phyloP scores from a whole-genome alignment of 768 basidiomycete species.

The Suillus discolor region DNA sequence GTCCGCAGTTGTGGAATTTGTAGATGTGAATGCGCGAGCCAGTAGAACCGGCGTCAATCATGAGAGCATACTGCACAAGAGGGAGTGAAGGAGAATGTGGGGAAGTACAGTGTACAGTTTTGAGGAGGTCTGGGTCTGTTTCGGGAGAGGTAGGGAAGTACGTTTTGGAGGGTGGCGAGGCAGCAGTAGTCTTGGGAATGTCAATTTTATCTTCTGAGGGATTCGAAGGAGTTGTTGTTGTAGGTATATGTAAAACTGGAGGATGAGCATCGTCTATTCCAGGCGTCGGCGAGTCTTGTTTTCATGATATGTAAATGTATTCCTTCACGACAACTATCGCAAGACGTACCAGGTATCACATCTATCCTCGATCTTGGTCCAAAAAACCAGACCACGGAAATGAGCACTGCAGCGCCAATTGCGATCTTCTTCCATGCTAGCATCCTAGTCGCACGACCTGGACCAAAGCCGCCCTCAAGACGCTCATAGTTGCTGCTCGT shows the following conservation, averaged over 20 bases:
- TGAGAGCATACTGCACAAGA: slow-evolving; percentile 90
- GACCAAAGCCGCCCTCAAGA: slow-evolving; percentile 63
- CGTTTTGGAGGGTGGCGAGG: slow-evolving; percentile 8
- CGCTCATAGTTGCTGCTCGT: slow-evolving; percentile 57
- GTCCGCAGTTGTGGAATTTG: slow-evolving; percentile 92
- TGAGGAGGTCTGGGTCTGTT: slow-evolving; percentile 71
- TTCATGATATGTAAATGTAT: slow-evolving; percentile 20
- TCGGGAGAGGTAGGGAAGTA: slow-evolving; percentile 57
- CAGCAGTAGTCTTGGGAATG: neutral
- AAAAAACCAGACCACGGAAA: slow-evolving; percentile 68
- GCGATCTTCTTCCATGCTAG: slow-evolving; percentile 69
- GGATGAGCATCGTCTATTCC: slow-evolving; percentile 28
- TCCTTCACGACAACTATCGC: slow-evolving; percentile 22
- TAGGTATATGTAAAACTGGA: slow-evolving; percentile 19
- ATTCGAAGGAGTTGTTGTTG: neutral
- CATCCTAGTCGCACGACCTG: slow-evolving; percentile 37
- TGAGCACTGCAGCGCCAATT: slow-evolving; percentile 55
- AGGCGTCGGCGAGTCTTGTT: slow-evolving; percentile 19
- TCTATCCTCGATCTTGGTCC: slow-evolving; percentile 42
- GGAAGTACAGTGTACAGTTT: slow-evolving; percentile 70
- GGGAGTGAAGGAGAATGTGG: slow-evolving; percentile 51
- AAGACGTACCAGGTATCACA: slow-evolving; percentile 23
- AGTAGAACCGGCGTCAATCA: slow-evolving; percentile 98
- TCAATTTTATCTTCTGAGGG: slow-evolving; percentile 1
- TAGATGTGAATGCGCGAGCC: slow-evolving; percentile 98